Evolutionary conservation across 2,329 filamentous ascomycete genomes (phyloP).

Genomic region (Monosporascus sp.): DNA sequence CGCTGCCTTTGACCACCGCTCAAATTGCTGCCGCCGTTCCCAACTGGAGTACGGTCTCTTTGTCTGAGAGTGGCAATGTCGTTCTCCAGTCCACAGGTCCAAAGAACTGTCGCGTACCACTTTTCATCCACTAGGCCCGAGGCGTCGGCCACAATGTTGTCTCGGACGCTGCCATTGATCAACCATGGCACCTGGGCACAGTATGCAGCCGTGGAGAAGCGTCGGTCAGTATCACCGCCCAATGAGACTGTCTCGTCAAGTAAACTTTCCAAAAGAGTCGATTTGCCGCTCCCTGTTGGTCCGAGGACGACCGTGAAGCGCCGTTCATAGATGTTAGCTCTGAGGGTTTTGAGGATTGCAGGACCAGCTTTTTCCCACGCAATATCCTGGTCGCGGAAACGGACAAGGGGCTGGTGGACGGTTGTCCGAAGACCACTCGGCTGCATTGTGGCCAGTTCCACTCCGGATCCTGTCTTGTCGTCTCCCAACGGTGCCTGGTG

Average conservation of each 20-base stretch:
- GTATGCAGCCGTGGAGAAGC: constrained; percentile 26
- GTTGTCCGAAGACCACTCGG: no score
- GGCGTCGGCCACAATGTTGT: constrained; percentile 31
- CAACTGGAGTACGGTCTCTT: constrained; percentile 22
- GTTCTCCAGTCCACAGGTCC: constrained; percentile 20
- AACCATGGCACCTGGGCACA: constrained; percentile 42
- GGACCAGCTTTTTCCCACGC: constrained; percentile 1
- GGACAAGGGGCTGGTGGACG: no score
- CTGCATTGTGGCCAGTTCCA: not conserved
- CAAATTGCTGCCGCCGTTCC: constrained; percentile 14
- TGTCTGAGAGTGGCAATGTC: constrained; percentile 22
- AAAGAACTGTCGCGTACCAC: constrained; percentile 23
- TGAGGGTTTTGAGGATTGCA: constrained; percentile 19
- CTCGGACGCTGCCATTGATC: constrained; percentile 32
- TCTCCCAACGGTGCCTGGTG: not conserved
- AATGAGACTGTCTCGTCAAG: constrained; percentile 28
- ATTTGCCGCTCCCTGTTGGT: constrained; percentile 40
- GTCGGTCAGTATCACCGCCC: not conserved
- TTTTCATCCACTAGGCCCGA: constrained; percentile 16
- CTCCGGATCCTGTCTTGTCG: not conserved
- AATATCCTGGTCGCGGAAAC: not conserved
- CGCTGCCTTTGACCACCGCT: constrained; percentile 10
- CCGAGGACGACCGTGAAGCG: constrained; percentile 34
- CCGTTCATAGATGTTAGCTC: constrained; percentile 11
- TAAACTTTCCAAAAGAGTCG: constrained; percentile 32